Evolutionary conservation across 2,329 filamentous ascomycete genomes (phyloP).

Genomic region (Lomentospora prolificans): DNA sequence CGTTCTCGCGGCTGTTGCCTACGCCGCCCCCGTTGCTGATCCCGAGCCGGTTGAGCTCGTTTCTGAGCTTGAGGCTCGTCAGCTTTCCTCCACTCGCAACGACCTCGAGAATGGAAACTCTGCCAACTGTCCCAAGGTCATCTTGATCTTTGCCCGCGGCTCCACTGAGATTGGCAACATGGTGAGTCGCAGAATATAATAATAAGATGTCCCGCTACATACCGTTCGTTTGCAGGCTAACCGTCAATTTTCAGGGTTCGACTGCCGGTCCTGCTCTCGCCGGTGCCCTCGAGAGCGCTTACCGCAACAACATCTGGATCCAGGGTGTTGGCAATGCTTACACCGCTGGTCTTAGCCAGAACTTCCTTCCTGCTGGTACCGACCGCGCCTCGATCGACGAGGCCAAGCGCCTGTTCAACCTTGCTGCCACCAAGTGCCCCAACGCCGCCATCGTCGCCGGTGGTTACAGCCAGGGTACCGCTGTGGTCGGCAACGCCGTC

Average conservation of each 20-base stretch:
- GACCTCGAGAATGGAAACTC: slow-evolving; percentile 3
- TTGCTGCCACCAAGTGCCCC: slow-evolving; percentile 20
- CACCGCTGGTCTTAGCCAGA: slow-evolving; percentile 16
- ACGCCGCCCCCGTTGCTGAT: background rate
- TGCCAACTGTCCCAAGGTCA: slow-evolving; percentile 3
- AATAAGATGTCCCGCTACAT: too few relatives aligned
- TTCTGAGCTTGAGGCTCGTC: slow-evolving; percentile 7
- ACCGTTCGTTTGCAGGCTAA: too few relatives aligned
- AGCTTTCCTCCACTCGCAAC: background rate
- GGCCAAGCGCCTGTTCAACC: slow-evolving; percentile 18
- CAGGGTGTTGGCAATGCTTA: slow-evolving; percentile 13
- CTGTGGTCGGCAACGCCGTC: slow-evolving; percentile 30
- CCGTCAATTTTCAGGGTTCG: background rate
- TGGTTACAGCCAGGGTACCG: slow-evolving; percentile 27
- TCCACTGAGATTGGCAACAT: slow-evolving; percentile 7
- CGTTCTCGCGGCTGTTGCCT: slow-evolving; percentile 11
- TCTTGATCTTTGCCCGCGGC: slow-evolving; percentile 7
- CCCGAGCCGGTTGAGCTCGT: background rate
- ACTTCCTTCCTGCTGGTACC: slow-evolving; percentile 18
- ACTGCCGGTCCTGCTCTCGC: slow-evolving; percentile 5
- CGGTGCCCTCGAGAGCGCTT: slow-evolving; percentile 1
- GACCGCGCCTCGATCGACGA: slow-evolving; percentile 17
- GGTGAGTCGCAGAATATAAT: too few relatives aligned
- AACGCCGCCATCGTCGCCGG: slow-evolving; percentile 21
- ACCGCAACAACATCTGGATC: slow-evolving; percentile 7